Evolutionary conservation across 768 basidiomycete genomes (phyloP), one percentile per base, ranked within the genome.

Genomic region (Myochromella boudieri): DNA sequence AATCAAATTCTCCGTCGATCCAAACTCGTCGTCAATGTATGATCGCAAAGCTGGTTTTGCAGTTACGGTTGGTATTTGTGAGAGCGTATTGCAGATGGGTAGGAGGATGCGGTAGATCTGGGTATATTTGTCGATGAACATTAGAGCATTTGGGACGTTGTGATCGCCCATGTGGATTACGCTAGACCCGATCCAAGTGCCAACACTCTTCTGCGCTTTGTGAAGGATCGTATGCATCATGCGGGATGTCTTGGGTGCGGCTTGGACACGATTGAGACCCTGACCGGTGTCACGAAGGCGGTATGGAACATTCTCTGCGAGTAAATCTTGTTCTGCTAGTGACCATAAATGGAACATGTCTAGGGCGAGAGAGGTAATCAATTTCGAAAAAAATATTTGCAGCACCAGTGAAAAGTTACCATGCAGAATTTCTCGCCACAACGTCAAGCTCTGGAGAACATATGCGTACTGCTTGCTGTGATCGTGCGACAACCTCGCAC

Each of bases 111-210:
- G 86, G 67, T 92, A 93, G 38, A 93, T 87, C 61, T 93, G 91
- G 10, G 90, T 90, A 67, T 93, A 93, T 62, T 93, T 93, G 76
- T 93, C 88, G 56, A 92, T 91, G 75, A 93, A 92, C 68, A 92
- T 81, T 39, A 92, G 74, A 3, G 91, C 87, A 56, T 88, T 90
- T 4, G 87, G 87, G 17, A 90, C 87, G 57, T 88, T 83, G 62
- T 84, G 91, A 58, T 92, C 91, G 40, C 89, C 89, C 89, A 91
- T 89, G 65, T 92, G 90, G 52, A 91, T 89, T 54, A 89, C 89
- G 44, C 85, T 87, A 9, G 84, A 91, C 32, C 91, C 91, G 46
- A 91, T 79, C 91, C 91, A 92, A 28, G 76, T 76, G 0, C 90
- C 91, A 11, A 92, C 84, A 52, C 83, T 85, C 50, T 77, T 74